Evolutionary conservation across 2,329 filamentous ascomycete species (phyloP), one percentile per base, ranked within the genome.

Genomic region (Pseudofabraea citricarpa): DNA sequence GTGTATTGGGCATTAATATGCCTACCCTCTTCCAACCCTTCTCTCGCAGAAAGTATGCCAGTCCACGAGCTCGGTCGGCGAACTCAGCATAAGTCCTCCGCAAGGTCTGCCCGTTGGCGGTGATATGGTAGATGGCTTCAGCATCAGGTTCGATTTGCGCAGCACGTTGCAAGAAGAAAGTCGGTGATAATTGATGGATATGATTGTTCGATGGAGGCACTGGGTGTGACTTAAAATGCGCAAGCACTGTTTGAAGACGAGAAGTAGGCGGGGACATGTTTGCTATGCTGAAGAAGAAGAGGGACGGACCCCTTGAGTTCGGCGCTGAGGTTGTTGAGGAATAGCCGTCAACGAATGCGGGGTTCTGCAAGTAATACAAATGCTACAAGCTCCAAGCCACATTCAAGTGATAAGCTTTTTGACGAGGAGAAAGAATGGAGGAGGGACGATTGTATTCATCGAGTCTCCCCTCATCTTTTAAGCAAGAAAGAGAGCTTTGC

Each of bases 1-100:
- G 93, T 1, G 93, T 98, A 62, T 98, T 98, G 3, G 93, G 87
- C 7, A 82, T 83, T 9, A 98, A 72, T 37, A 98, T 83, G 6
- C 93, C 93, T 5, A 97, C 85, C 47, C 87, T 77, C 57, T 80
- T 84, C 58, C 80, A 81, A 4, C 77, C 75, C 59, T 87, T 79
- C 63, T 87, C 87, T 54, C 78, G 77, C 44, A 98, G 63, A 62
- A 85, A 97, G 66, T 95, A 97, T 12, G 90, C 90, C 15, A 98
- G 70, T 1, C 91, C 93, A 32, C 87, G 72, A 3, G 90, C 87
- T 33, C 93, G 87, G 59, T 95, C 87, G 13, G 93, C 87, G 46
- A 90, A 81, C 58, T 93, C 84, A 45, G 73, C 71, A 62, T 98
- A 98, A 3, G 79, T 84, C 46, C 90, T 79, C 24, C 85, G 79